phyloP scores from a whole-genome alignment of 768 basidiomycete genomes.

The Cantharellus cinnabarinus region DNA sequence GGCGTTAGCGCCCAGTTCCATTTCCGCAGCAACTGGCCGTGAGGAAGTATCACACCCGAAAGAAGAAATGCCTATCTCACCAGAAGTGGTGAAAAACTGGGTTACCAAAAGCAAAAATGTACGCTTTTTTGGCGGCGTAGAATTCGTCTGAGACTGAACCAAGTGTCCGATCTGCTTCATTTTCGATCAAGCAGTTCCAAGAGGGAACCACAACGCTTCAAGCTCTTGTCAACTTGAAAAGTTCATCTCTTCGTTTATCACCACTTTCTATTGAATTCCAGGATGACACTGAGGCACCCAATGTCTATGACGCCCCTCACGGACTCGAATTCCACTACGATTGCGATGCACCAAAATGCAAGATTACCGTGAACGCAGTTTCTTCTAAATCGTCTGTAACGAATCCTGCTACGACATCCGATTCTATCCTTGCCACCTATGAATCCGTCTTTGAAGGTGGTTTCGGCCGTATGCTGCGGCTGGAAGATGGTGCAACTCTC shows the following conservation, averaged over 20 bases:
- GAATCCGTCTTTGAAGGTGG: constrained; percentile 52
- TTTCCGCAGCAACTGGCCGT: background rate
- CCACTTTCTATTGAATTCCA: constrained; percentile 29
- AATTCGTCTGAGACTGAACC: background rate
- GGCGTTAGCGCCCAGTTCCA: background rate
- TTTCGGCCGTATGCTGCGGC: constrained; percentile 49
- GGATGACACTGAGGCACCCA: constrained; percentile 21
- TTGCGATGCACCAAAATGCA: constrained; percentile 71
- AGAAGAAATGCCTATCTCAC: constrained; percentile 26
- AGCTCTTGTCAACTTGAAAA: constrained; percentile 84
- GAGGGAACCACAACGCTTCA: constrained; percentile 86
- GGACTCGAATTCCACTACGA: constrained; percentile 85
- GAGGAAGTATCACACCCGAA: background rate
- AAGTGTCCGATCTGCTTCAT: background rate
- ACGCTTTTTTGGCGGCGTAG: constrained; percentile 2
- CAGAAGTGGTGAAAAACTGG: constrained; percentile 67
- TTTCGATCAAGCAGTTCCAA: constrained; percentile 17
- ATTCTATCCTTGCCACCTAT: constrained; percentile 24
- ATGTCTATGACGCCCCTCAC: constrained; percentile 39
- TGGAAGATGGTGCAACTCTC: constrained; percentile 60
- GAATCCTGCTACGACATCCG: constrained; percentile 20
- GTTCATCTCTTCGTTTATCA: constrained; percentile 64
- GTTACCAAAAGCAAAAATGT: constrained; percentile 72
- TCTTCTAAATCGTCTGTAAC: constrained; percentile 20
- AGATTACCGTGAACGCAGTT: constrained; percentile 49